Evolutionary conservation across 306 rosid genomes (phyloP).

Genomic region (Glycine latifolia): DNA sequence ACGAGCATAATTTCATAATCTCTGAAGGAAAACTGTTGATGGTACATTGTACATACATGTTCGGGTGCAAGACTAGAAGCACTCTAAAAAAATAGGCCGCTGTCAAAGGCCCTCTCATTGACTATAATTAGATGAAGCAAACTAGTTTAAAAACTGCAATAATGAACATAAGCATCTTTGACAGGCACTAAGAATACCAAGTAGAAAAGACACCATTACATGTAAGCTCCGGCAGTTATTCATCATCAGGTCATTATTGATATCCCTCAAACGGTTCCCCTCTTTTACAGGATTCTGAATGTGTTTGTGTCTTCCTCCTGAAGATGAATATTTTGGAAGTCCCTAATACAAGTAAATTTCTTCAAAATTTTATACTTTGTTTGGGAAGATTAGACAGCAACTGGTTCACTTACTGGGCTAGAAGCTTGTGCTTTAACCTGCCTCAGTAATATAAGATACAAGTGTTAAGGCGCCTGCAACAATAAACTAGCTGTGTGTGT

Average conservation of each 20-base stretch:
- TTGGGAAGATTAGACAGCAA: constrained; percentile 76
- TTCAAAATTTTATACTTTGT: constrained; percentile 62
- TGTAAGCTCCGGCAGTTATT: constrained; percentile 44
- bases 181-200: constrained; percentile 45
- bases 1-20: constrained; percentile 2
- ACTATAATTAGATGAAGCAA: constrained; percentile 41
- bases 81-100: constrained; percentile 1
- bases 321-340: constrained; percentile 53
- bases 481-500: constrained; percentile 31
- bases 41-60: constrained; percentile 33
- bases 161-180: constrained; percentile 47
- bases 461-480: constrained; percentile 28
- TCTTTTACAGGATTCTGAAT: constrained; percentile 42
- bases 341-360: constrained; percentile 76
- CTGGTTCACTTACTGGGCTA: constrained; percentile 78
- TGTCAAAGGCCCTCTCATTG: constrained; percentile 26
- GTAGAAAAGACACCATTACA: constrained; percentile 49
- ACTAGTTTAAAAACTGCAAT: constrained; percentile 41
- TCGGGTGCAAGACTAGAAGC: constrained; percentile 40
- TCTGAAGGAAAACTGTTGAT: neutral
- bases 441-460: constrained; percentile 42
- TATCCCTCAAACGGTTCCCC: constrained; percentile 45
- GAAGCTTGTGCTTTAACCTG: constrained; percentile 78
- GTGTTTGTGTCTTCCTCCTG: constrained; percentile 49
- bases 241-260: constrained; percentile 29